A percentile compares a stretch with the other conserved stretches of the same genome.
phyloP scores from a whole-genome alignment of 164 flowering plant species.

The Vitis riparia region DNA sequence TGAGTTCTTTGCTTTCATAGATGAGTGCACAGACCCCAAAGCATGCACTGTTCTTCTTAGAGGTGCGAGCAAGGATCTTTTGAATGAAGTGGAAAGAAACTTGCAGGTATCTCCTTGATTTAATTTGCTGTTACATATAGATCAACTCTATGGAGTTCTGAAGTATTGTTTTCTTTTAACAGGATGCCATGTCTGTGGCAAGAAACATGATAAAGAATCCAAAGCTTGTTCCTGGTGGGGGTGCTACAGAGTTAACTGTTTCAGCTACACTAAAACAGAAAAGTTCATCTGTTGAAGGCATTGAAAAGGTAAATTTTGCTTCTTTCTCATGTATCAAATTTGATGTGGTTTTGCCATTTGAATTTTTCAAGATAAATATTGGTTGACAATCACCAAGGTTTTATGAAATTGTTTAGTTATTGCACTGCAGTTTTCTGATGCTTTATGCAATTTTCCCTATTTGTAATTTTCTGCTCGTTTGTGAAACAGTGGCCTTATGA shows the following conservation, averaged over 20 bases:
- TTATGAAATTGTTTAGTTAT: too few relatives aligned
- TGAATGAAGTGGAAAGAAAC: conserved; percentile 97
- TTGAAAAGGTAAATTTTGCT: conserved; percentile 66
- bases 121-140: too few relatives aligned
- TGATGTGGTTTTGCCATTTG: too few relatives aligned
- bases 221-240: conserved; percentile 96
- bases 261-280: conserved; percentile 97
- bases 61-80: conserved; percentile 93
- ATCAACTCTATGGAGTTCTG: conserved; percentile 1
- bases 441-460: neutral
- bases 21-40: conserved; percentile 90
- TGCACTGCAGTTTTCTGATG: neutral
- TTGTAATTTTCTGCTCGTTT: neutral
- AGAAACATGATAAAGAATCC: conserved; percentile 92
- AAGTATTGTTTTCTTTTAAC: conserved; percentile 6
- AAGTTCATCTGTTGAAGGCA: conserved; percentile 87
- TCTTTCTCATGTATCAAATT: too few relatives aligned
- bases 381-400: too few relatives aligned
- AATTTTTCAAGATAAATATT: too few relatives aligned
- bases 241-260: conserved; percentile 92
- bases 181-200: conserved; percentile 99
- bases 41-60: conserved; percentile 92
- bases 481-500: conserved; percentile 94
- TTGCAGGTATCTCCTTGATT: conserved; percentile 59
- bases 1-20: conserved; percentile 85